Evolutionary conservation across 768 basidiomycete species (phyloP), one percentile per base, ranked within the genome.

Genomic region (Podaxis sp.): DNA sequence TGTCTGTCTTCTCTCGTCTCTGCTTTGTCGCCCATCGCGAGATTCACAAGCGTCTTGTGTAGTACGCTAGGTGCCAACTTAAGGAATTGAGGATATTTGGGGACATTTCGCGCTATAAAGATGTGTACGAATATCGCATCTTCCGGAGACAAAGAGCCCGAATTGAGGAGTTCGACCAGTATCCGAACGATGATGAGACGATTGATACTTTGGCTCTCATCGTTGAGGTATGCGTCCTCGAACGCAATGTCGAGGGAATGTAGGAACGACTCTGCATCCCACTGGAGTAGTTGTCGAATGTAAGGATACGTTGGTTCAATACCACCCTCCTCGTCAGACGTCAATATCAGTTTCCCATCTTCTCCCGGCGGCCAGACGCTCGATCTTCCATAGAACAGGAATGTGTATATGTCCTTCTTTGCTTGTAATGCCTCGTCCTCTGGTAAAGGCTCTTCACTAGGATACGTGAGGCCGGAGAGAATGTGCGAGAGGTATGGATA

Each of bases 171-270:
- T 69, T 98, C 95, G 61, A 95, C 81, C 38, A 98, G 78, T 59
- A 94, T 88, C 68, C 89, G 89, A 70, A 96, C 79, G 66, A 98
- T 87, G 62, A 90, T 82, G 44, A 95, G 87, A 38, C 96, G 90
- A 66, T 82, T 91, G 57, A 90, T 81, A 28, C 79, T 77, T 54
- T 80, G 81, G 3, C 83, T 78, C 48, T 89, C 84, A 60, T 93
- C 91, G 71, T 96, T 95, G 36, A 98, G 84, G 76, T 90, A 96
- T 1, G 88, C 74, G 67, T 98, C 95, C 73, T 99, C 97, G 67
- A 99, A 96, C 0, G 93, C 95, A 63, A 95, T 87, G 73, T 99
- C 97, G 64, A 99, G 80, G 2, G 91, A 87, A 72, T 99, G 95
- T 10, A 99, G 85, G 72, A 96, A 91, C 0, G 94, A 91, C 74